Conservation (phyloP, 2,329 filamentous ascomycete species). For the Fusarium ambrosium region DNA sequence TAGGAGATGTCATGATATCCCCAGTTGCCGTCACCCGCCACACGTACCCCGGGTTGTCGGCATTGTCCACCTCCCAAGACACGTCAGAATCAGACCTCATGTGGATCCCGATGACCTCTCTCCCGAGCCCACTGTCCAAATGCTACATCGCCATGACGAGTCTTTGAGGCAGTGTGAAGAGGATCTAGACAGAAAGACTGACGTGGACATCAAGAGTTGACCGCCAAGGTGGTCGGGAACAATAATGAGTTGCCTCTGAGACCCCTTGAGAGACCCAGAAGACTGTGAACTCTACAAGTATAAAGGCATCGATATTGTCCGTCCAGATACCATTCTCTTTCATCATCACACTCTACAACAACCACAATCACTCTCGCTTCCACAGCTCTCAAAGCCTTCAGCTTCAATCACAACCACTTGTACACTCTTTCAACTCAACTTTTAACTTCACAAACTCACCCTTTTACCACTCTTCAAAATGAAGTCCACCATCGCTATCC, state of each 20-base stretch:
- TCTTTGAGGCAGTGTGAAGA: neutral
- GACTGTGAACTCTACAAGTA: neutral
- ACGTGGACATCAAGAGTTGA: neutral
- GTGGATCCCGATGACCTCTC: neutral
- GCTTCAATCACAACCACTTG: neutral
- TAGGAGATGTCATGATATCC: neutral
- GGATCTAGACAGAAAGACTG: neutral
- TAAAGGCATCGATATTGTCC: neutral
- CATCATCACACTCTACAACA: neutral
- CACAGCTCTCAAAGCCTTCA: neutral
- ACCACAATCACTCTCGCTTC: neutral
- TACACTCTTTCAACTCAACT: neutral
- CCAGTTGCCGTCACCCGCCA: neutral
- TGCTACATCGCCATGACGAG: neutral
- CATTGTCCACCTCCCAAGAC: neutral
- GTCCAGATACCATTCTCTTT: neutral
- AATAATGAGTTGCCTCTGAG: neutral
- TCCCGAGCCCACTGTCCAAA: neutral
- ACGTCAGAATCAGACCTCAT: neutral
- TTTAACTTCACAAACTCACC: neutral
- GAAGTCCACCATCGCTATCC: slow-evolving; percentile 29
- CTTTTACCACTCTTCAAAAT: slow-evolving; percentile 15
- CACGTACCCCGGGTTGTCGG: neutral
- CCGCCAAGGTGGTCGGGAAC: neutral
- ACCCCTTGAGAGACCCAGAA: neutral